phyloP scores from a whole-genome alignment of 2,329 filamentous ascomycete genomes.

The Paraconiothyrium brasiliense region DNA sequence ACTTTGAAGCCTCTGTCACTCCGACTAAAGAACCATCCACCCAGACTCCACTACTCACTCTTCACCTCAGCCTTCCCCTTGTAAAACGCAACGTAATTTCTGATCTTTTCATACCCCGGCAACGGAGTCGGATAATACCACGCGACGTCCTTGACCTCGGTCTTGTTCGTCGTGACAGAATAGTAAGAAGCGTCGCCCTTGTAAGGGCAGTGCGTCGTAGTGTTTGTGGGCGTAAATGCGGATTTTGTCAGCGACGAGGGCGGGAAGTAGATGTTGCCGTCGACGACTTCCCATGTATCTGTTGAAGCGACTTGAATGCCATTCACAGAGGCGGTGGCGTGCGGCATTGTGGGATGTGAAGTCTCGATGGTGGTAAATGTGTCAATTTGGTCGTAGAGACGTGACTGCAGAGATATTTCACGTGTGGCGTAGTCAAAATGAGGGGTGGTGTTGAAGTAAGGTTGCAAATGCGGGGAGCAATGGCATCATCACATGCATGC shows the following conservation, averaged over 20 bases:
- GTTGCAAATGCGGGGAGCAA: conserved; percentile 2
- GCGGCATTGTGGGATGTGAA: conserved; percentile 31
- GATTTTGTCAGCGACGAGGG: conserved; percentile 54
- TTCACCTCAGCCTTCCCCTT: conserved; percentile 47
- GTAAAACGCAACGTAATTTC: conserved; percentile 68
- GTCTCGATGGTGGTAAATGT: too few relatives aligned
- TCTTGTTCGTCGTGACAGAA: conserved; percentile 60
- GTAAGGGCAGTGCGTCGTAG: conserved; percentile 64
- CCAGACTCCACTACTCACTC: not conserved
- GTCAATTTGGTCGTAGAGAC: too few relatives aligned
- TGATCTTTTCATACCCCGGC: conserved; percentile 61
- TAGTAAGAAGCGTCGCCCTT: conserved; percentile 68
- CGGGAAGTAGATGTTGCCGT: conserved; percentile 64
- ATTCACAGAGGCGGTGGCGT: conserved; percentile 60
- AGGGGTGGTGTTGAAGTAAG: not conserved
- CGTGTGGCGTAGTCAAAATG: not conserved
- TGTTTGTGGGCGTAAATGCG: conserved; percentile 56
- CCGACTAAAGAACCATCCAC: too few relatives aligned
- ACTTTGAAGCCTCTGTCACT: not conserved
- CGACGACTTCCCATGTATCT: conserved; percentile 63
- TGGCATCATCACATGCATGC: conserved; percentile 9
- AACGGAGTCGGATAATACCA: conserved; percentile 67
- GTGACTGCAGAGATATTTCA: not conserved
- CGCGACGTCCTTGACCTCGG: conserved; percentile 62
- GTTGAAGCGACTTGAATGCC: conserved; percentile 62